These are phyloP conservation scores for Trypanosoma lewisi DNA, from an alignment of 208 protist genomes.

Conservation along the genomic window DNA sequence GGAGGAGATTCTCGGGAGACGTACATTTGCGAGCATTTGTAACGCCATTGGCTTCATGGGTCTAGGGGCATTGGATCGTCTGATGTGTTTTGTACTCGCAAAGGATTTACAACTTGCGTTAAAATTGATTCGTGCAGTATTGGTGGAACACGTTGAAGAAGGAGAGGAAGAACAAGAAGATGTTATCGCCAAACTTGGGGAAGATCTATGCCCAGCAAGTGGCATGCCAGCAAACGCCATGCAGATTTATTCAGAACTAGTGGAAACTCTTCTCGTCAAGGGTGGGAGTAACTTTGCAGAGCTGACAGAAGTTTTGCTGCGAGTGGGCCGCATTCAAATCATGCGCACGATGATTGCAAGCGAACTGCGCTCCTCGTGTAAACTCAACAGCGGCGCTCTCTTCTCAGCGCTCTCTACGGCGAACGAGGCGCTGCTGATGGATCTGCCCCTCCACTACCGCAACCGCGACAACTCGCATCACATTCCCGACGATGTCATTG, in stretches of 20 bases:
- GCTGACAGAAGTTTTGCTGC: constrained; percentile 38
- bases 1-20: constrained; percentile 78
- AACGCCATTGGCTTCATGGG: constrained; percentile 78
- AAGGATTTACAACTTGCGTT: constrained; percentile 83
- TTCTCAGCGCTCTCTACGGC: constrained; percentile 69
- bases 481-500: constrained; percentile 76
- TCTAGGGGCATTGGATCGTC: constrained; percentile 77
- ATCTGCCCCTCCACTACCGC: constrained; percentile 81
- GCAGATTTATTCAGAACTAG: constrained; percentile 40
- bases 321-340: constrained; percentile 72
- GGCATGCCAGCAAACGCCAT: constrained; percentile 23
- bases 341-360: constrained; percentile 90
- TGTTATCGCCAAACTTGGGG: constrained; percentile 10
- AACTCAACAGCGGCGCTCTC: constrained; percentile 84
- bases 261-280: constrained; percentile 12
- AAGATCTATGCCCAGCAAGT: constrained; percentile 23
- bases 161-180: no score
- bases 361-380: constrained; percentile 79
- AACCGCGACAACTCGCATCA: constrained; percentile 53
- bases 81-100: constrained; percentile 92
- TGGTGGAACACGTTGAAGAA: no score
- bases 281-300: constrained; percentile 17
- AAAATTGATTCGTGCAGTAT: constrained; percentile 23
- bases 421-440: constrained; percentile 86
- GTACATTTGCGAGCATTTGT: constrained; percentile 83